phyloP scores from a whole-genome alignment of 768 basidiomycete species.

The Coprinopsis strossmayeri region DNA sequence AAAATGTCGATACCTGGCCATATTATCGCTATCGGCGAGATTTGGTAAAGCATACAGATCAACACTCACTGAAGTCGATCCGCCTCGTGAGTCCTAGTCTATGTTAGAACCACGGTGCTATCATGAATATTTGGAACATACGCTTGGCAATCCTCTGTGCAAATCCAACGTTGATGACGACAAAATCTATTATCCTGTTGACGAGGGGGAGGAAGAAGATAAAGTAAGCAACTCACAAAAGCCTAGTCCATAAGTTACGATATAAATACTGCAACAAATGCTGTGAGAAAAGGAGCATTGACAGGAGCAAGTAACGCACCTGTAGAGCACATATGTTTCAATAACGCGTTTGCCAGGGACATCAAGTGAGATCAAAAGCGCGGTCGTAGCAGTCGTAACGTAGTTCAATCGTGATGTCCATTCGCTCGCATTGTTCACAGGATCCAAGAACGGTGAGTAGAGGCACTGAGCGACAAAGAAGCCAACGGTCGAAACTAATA shows the following conservation, averaged over 20 bases:
- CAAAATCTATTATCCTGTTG: constrained; percentile 47
- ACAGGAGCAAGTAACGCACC: constrained; percentile 33
- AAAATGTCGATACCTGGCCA: constrained; percentile 71
- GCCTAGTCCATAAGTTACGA: constrained; percentile 60
- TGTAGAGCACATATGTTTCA: constrained; percentile 59
- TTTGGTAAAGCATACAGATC: neutral
- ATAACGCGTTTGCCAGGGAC: constrained; percentile 48
- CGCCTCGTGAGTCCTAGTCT: constrained; percentile 47
- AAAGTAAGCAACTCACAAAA: constrained; percentile 41
- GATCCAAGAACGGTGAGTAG: constrained; percentile 59
- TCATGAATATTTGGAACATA: constrained; percentile 22
- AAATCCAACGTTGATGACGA: constrained; percentile 45
- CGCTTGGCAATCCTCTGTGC: constrained; percentile 57
- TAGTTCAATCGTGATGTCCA: constrained; percentile 70
- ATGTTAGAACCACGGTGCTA: neutral
- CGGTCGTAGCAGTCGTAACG: constrained; percentile 54
- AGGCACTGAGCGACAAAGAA: constrained; percentile 61
- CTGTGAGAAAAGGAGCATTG: neutral
- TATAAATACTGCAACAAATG: constrained; percentile 29
- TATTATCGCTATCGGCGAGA: neutral
- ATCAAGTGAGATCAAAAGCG: constrained; percentile 55
- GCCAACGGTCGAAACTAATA: constrained; percentile 47
- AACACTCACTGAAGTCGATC: constrained; percentile 65
- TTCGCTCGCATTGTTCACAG: constrained; percentile 70
- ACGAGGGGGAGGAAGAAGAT: neutral